These are phyloP conservation scores for Paramecium octaurelia DNA, from an alignment of 73 alveolate species.

Conservation along the genomic window DNA sequence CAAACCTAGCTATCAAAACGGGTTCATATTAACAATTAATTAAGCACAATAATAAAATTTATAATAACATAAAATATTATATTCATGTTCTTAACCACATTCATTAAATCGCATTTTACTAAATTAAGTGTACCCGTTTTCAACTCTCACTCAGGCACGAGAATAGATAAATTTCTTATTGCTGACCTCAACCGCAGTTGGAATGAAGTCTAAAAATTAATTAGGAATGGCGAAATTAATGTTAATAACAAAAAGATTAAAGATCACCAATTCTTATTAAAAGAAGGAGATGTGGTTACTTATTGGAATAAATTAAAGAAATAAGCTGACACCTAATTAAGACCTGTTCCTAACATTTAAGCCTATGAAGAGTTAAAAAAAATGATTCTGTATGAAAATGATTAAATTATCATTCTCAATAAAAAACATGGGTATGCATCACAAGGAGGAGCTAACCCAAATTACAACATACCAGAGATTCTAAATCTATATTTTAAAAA, in stretches of 20 bases:
- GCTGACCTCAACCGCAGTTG: neutral
- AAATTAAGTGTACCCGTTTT: neutral
- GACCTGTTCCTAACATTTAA: neutral
- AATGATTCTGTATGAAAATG: neutral
- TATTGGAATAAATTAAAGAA: neutral
- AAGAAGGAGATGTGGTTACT: neutral
- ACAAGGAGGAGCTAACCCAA: neutral
- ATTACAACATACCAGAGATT: neutral
- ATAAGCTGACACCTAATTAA: neutral
- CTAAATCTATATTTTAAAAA: neutral
- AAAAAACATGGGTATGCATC: constrained; percentile 1
- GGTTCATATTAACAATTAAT: neutral
- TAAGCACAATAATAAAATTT: neutral
- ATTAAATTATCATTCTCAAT: neutral
- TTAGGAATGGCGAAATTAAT: neutral
- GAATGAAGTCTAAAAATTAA: neutral
- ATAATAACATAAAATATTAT: neutral
- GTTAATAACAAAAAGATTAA: neutral
- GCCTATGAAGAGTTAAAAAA: neutral
- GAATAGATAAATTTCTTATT: neutral
- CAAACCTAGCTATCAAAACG: neutral
- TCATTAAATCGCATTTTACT: neutral
- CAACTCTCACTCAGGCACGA: neutral
- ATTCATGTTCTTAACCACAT: neutral
- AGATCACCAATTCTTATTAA: neutral